Conservation (phyloP, 495 filamentous ascomycete species). For the Aspergillus nanangensis region DNA sequence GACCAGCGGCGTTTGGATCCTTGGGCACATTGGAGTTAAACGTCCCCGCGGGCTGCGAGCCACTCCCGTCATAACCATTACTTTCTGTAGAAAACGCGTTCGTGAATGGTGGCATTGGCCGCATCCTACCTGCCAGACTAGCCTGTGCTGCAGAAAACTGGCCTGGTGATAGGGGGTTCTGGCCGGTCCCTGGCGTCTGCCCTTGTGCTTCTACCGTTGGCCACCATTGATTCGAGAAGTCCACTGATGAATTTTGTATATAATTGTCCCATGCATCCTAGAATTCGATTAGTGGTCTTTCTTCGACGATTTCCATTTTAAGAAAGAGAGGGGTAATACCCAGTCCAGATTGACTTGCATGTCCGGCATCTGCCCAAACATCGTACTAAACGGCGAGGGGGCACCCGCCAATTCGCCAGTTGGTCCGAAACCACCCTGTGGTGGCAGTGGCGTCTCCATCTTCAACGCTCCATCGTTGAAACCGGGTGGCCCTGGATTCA, state of each 20-base stretch:
- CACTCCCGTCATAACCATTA: no score
- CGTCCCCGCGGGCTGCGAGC: no score
- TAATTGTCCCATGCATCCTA: slow-evolving; percentile 57
- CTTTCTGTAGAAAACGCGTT: slow-evolving; percentile 15
- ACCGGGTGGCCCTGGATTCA: slow-evolving; percentile 35
- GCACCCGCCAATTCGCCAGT: slow-evolving; percentile 31
- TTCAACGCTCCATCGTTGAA: slow-evolving; percentile 31
- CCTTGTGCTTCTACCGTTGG: slow-evolving; percentile 35
- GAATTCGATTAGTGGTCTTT: slow-evolving; percentile 12
- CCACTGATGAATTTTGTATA: slow-evolving; percentile 46
- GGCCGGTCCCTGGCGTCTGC: slow-evolving; percentile 4
- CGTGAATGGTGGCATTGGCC: slow-evolving; percentile 10
- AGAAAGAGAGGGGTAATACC: slow-evolving; percentile 47
- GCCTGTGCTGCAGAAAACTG: slow-evolving; percentile 10
- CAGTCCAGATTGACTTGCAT: slow-evolving; percentile 70
- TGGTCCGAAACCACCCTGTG: slow-evolving; percentile 30
- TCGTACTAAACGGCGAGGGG: slow-evolving; percentile 50
- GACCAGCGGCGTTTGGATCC: no score
- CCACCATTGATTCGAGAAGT: slow-evolving; percentile 44
- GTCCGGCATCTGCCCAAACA: slow-evolving; percentile 58
- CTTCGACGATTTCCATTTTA: not conserved
- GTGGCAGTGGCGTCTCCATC: slow-evolving; percentile 28
- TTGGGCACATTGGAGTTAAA: no score
- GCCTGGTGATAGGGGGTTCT: slow-evolving; percentile 11
- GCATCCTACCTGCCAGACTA: slow-evolving; percentile 9